phyloP scores from a whole-genome alignment of 2,329 filamentous ascomycete genomes.

The Chrysosporium keratinophilum region DNA sequence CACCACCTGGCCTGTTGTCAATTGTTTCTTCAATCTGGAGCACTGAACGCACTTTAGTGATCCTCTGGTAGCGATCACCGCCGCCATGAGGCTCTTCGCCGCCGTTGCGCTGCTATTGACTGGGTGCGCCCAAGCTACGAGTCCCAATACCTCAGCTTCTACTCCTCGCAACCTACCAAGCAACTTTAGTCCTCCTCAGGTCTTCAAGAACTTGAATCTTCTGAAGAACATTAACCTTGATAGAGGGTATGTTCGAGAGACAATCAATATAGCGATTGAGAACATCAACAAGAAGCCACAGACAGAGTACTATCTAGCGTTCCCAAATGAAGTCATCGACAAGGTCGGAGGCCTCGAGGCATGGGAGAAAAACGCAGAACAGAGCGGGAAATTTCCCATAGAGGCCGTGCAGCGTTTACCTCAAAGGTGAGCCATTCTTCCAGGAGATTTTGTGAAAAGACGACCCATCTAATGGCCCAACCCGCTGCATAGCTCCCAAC shows the following conservation, averaged over 20 bases:
- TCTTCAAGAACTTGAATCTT: conserved; percentile 88
- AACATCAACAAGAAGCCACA: conserved; percentile 72
- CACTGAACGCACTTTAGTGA: conserved; percentile 21
- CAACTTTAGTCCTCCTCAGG: conserved; percentile 70
- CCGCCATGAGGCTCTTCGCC: conserved; percentile 34
- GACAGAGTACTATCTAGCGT: conserved; percentile 82
- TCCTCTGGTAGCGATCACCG: conserved; percentile 22
- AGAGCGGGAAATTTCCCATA: conserved; percentile 56
- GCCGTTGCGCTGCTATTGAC: conserved; percentile 29
- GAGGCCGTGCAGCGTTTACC: conserved; percentile 49
- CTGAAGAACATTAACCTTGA: conserved; percentile 85
- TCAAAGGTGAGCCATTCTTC: conserved; percentile 19
- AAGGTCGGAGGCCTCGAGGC: conserved; percentile 80
- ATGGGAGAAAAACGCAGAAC: conserved; percentile 75
- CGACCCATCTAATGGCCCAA: neutral
- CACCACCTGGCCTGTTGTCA: neutral
- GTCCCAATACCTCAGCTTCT: conserved; percentile 23
- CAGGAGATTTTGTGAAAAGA: neutral
- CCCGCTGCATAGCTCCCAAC: conserved; percentile 45
- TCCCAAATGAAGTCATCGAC: conserved; percentile 63
- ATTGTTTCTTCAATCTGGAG: conserved; percentile 7
- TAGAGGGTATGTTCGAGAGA: conserved; percentile 83
- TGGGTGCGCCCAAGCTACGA: conserved; percentile 22
- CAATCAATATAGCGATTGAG: conserved; percentile 86
- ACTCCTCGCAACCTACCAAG: conserved; percentile 29